Evolutionary conservation across 1,284 basidiomycete species (phyloP).

Genomic region (Mycosarcoma maydis): DNA sequence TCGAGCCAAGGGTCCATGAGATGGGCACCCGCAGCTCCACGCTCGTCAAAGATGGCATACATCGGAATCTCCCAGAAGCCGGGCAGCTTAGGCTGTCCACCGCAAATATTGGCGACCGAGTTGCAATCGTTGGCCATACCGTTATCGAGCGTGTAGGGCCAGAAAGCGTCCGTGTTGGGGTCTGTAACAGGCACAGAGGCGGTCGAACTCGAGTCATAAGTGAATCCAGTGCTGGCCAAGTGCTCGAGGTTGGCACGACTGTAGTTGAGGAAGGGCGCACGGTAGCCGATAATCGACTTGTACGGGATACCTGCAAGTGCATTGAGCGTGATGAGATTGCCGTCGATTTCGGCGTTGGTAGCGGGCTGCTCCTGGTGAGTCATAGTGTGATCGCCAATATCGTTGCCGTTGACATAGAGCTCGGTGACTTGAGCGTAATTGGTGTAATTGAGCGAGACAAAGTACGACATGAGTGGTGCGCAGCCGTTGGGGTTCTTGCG

Average conservation of each 20-base stretch:
- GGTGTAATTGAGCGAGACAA: constrained; percentile 73
- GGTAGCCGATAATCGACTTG: constrained; percentile 77
- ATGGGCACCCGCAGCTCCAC: constrained; percentile 65
- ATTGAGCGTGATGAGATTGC: constrained; percentile 82
- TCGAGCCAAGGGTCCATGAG: constrained; percentile 85
- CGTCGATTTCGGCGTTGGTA: constrained; percentile 74
- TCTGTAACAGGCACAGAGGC: constrained; percentile 78
- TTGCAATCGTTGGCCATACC: constrained; percentile 83
- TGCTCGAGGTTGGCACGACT: constrained; percentile 73
- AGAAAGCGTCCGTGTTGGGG: constrained; percentile 75
- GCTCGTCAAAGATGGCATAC: constrained; percentile 54
- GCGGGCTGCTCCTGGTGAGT: constrained; percentile 76
- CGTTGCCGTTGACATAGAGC: constrained; percentile 84
- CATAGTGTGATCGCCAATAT: constrained; percentile 88
- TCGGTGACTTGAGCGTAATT: constrained; percentile 82
- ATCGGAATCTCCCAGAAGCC: constrained; percentile 70
- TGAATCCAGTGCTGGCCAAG: constrained; percentile 73
- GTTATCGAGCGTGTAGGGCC: constrained; percentile 70
- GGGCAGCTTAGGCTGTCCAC: constrained; percentile 77
- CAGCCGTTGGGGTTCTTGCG: constrained; percentile 87
- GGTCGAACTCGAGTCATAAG: constrained; percentile 77
- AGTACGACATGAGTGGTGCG: constrained; percentile 69
- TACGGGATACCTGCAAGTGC: constrained; percentile 81
- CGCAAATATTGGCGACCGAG: constrained; percentile 72
- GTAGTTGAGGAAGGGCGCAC: constrained; percentile 81